Evolutionary conservation across 1,139 yeast genomes (phyloP), one percentile per base, ranked within the genome.

Genomic region (Dujonia santamariae): DNA sequence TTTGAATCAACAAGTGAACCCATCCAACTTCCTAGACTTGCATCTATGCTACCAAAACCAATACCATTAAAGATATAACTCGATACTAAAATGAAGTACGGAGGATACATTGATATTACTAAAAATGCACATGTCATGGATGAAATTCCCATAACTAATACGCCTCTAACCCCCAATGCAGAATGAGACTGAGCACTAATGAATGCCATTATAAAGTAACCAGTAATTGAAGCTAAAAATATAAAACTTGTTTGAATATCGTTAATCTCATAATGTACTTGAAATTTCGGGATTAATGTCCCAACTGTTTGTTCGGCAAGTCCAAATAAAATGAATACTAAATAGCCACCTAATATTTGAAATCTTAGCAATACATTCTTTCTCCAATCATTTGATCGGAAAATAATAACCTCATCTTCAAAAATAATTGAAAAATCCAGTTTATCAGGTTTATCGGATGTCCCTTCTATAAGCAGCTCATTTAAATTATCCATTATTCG

Each of bases 1-100:
- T 81, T 81, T 26, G 79, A 71, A 42, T 76, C 76, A 5, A 54
- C 63, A 34, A 82, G 57, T 22, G 62, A 62, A 0, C 86, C 84
- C 50, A 80, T 63, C 65, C 80, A 73, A 7, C 78, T 68, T 46
- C 78, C 80, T 38, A 78, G 59, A 2, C 77, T 61, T 15, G 86
- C 75, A 55, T 81, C 90, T 29, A 79, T 43, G 3, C 75, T 50
- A 1, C 90, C 90, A 37, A 70, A 65, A 0, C 84, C 81, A 24
- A 78, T 47, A 0, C 92, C 92, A 35, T 61, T 53, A 18, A 73
- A 55, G 7, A 67, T 49, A 36, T 71, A 63, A 37, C 65, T 48
- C 30, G 63, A 0, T 17, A 62, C 51, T 30, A 72, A 53, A 6
- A 76, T 7, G 28, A 37, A 18, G 40, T 57, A 65, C 16, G 74